Percentiles rank a stretch among this genome's conserved stretches.
These are phyloP conservation scores for Umbelopsis vinacea DNA, from an alignment of 192 early-diverging fungal species.

Conservation along the genomic window DNA sequence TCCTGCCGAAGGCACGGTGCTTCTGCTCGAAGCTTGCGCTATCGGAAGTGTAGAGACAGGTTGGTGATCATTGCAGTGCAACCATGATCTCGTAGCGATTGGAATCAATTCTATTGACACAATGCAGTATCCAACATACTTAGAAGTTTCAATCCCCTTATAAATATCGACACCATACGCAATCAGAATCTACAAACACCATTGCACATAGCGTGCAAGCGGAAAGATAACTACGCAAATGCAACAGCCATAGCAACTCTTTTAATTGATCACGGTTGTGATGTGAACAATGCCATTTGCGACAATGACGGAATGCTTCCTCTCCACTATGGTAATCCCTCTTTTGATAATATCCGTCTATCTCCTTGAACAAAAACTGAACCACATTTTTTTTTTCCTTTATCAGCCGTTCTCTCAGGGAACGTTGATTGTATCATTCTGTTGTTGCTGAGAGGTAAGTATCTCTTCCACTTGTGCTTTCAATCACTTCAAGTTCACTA, in stretches of 20 bases:
- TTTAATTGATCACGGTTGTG: slow-evolving; percentile 33
- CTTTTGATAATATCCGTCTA: not conserved
- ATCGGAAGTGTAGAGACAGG: not conserved
- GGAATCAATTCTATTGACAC: too few relatives aligned
- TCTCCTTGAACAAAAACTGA: not conserved
- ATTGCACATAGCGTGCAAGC: slow-evolving; percentile 38
- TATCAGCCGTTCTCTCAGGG: slow-evolving; percentile 36
- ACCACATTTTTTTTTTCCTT: not conserved
- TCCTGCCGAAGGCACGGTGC: slow-evolving; percentile 1
- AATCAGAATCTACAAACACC: slow-evolving; percentile 42
- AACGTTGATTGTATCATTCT: slow-evolving; percentile 41
- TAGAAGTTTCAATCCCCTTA: not conserved
- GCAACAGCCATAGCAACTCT: slow-evolving; percentile 36
- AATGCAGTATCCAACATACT: slow-evolving; percentile 10
- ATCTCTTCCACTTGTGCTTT: too few relatives aligned
- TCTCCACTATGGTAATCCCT: slow-evolving; percentile 36
- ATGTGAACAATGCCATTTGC: slow-evolving; percentile 43
- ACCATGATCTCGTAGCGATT: not conserved
- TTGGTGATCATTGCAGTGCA: not conserved
- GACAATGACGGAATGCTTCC: slow-evolving; percentile 41
- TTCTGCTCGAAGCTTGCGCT: slow-evolving; percentile 18
- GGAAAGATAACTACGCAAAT: slow-evolving; percentile 32
- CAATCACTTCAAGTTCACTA: not conserved
- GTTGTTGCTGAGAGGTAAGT: slow-evolving; percentile 31
- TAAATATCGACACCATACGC: slow-evolving; percentile 33